A percentile compares a stretch with the other conserved stretches of the same genome.
These are phyloP conservation scores for Metschnikowia lachancei DNA, from an alignment of 805 yeast genomes.

Conservation along the genomic window DNA sequence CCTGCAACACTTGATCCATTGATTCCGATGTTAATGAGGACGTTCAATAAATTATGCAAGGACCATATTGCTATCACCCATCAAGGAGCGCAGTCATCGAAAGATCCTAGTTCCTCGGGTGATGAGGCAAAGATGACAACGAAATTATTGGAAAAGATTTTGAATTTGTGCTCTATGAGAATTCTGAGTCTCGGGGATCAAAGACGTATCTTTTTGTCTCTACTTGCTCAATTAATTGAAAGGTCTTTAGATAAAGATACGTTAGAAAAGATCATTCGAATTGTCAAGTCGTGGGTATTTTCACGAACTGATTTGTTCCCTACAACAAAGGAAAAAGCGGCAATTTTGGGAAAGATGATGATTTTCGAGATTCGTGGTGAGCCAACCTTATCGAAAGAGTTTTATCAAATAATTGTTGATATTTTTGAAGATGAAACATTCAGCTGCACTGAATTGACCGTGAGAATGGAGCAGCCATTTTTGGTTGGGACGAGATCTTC, in stretches of 20 bases:
- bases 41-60: slow-evolving; percentile 83
- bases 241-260: slow-evolving; percentile 77
- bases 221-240: slow-evolving; percentile 87
- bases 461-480: slow-evolving; percentile 94
- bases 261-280: slow-evolving; percentile 66
- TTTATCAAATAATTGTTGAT: slow-evolving; percentile 82
- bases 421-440: slow-evolving; percentile 78
- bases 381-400: slow-evolving; percentile 68
- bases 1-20: slow-evolving; percentile 75
- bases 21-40: slow-evolving; percentile 75
- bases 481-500: slow-evolving; percentile 86
- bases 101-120: slow-evolving; percentile 43
- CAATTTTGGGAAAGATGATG: slow-evolving; percentile 88
- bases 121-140: slow-evolving; percentile 81
- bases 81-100: slow-evolving; percentile 36
- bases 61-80: slow-evolving; percentile 74
- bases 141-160: slow-evolving; percentile 66
- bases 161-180: slow-evolving; percentile 75
- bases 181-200: slow-evolving; percentile 90
- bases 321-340: slow-evolving; percentile 93
- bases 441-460: slow-evolving; percentile 83
- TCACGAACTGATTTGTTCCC: slow-evolving; percentile 82
- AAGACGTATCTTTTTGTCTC: slow-evolving; percentile 79
- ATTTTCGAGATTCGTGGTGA: slow-evolving; percentile 88
- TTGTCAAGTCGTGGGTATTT: slow-evolving; percentile 89